These are phyloP conservation scores for Diplodia sapinea DNA, from an alignment of 2,329 filamentous ascomycete genomes.

Conservation along the genomic window DNA sequence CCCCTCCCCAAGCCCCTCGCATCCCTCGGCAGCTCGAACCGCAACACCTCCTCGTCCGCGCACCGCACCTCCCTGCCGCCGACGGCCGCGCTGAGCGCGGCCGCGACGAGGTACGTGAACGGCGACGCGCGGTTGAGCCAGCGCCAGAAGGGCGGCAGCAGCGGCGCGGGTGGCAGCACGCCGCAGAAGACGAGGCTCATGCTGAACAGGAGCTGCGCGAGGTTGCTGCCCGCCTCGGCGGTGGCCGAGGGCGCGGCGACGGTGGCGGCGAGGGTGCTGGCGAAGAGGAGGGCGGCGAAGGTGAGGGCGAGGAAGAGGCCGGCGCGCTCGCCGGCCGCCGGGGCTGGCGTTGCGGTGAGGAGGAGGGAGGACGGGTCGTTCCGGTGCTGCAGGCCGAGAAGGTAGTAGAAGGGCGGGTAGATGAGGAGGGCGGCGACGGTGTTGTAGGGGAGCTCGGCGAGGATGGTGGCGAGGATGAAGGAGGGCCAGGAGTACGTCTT, in stretches of 20 bases:
- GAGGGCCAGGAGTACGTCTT: conserved; percentile 86
- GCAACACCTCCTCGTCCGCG: conserved; percentile 70
- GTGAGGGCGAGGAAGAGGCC: conserved; percentile 80
- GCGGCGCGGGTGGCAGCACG: conserved; percentile 69
- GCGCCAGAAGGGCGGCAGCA: conserved; percentile 77
- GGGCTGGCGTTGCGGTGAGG: no score
- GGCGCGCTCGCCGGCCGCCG: conserved; percentile 68
- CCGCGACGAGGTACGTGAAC: conserved; percentile 79
- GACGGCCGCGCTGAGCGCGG: conserved; percentile 72
- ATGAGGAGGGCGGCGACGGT: conserved; percentile 76
- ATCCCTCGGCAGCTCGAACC: conserved; percentile 53
- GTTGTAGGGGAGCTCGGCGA: conserved; percentile 88
- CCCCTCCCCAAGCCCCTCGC: conserved; percentile 35
- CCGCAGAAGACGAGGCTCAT: conserved; percentile 76
- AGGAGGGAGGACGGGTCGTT: neutral
- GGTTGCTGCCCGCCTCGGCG: conserved; percentile 75
- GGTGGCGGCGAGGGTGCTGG: conserved; percentile 79
- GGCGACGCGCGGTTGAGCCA: conserved; percentile 85
- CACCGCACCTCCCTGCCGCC: conserved; percentile 71
- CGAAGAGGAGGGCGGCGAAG: conserved; percentile 77
- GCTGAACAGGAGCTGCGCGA: conserved; percentile 76
- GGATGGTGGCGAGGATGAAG: conserved; percentile 81
- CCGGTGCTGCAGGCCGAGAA: conserved; percentile 76
- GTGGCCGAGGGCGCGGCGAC: conserved; percentile 76
- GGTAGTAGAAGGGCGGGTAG: conserved; percentile 85